phyloP scores from a whole-genome alignment of 805 yeast species.

The Wickerhamomyces silvicola region DNA sequence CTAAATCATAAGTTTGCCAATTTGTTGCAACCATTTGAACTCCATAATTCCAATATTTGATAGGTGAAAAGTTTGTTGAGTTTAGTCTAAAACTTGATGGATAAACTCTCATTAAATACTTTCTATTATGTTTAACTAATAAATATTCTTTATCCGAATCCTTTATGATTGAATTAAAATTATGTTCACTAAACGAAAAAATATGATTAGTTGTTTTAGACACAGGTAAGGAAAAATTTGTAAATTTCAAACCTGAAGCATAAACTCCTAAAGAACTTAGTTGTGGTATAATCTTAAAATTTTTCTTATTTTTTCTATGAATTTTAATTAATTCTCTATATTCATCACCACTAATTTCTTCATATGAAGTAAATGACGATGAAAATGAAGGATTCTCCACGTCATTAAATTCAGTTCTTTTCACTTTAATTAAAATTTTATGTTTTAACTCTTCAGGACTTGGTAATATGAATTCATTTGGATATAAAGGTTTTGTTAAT shows the following conservation, averaged over 20 bases:
- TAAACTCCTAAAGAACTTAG: conserved; percentile 64
- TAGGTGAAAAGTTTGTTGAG: conserved; percentile 78
- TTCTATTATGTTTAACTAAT: conserved; percentile 69
- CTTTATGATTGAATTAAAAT: conserved; percentile 54
- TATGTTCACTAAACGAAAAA: conserved; percentile 79
- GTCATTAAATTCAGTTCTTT: conserved; percentile 35
- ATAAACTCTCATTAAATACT: conserved; percentile 74
- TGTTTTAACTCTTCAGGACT: conserved; percentile 70
- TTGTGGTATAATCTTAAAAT: conserved; percentile 29
- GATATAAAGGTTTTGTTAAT: conserved; percentile 22
- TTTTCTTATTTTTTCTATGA: conserved; percentile 8
- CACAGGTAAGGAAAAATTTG: conserved; percentile 80
- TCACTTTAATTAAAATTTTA: conserved; percentile 71
- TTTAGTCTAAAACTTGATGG: conserved; percentile 75
- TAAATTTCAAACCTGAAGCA: conserved; percentile 57
- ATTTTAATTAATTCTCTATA: conserved; percentile 1
- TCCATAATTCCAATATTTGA: conserved; percentile 77
- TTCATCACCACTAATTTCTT: conserved; percentile 39
- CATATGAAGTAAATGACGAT: conserved; percentile 22
- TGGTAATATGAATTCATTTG: conserved; percentile 40
- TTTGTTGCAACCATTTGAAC: conserved; percentile 94
- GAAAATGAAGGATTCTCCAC: conserved; percentile 24
- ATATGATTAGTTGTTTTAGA: conserved; percentile 77
- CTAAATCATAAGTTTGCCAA: conserved; percentile 90
- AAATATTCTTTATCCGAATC: conserved; percentile 51